Evolutionary conservation across 2,329 filamentous ascomycete genomes (phyloP).

Genomic region (Tolypocladium paradoxum): DNA sequence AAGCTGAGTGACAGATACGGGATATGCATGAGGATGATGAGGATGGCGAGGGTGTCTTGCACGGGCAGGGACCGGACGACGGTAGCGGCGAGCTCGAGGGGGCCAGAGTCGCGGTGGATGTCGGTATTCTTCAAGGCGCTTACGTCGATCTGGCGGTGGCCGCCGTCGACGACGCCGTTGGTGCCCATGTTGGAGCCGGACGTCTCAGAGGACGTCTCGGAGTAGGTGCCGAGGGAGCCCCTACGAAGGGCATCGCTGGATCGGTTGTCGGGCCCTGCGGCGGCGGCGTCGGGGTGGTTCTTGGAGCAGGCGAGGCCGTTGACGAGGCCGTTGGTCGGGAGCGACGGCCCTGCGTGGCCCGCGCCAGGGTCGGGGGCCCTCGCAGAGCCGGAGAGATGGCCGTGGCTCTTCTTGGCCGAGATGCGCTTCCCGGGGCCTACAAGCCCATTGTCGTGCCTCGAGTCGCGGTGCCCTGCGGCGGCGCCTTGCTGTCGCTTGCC

Average conservation of each 20-base stretch:
- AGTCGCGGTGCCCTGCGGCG: slow-evolving; percentile 55
- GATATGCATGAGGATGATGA: slow-evolving; percentile 89
- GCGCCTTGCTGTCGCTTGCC: slow-evolving; percentile 52
- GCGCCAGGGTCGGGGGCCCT: slow-evolving; percentile 21
- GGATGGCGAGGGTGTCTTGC: slow-evolving; percentile 89
- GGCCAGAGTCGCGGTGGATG: slow-evolving; percentile 59
- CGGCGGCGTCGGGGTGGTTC: slow-evolving; percentile 9
- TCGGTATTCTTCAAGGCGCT: slow-evolving; percentile 57
- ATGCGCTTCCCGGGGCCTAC: slow-evolving; percentile 45
- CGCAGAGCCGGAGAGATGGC: slow-evolving; percentile 29
- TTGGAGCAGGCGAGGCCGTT: slow-evolving; percentile 23
- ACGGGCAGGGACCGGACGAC: slow-evolving; percentile 84
- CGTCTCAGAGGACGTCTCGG: slow-evolving; percentile 46
- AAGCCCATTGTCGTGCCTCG: slow-evolving; percentile 78
- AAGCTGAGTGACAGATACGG: slow-evolving; percentile 79
- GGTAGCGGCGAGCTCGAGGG: slow-evolving; percentile 69
- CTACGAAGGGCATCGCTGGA: slow-evolving; percentile 32
- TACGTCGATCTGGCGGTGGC: slow-evolving; percentile 58
- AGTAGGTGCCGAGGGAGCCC: slow-evolving; percentile 39
- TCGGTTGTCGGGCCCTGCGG: slow-evolving; percentile 23
- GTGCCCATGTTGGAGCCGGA: slow-evolving; percentile 27
- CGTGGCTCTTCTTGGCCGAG: slow-evolving; percentile 33
- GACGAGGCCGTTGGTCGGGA: slow-evolving; percentile 13
- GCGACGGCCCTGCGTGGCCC: slow-evolving; percentile 18
- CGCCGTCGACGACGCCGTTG: slow-evolving; percentile 30